Evolutionary conservation across 129 eudicot genomes (phyloP).

Genomic region (Centella asiatica): DNA sequence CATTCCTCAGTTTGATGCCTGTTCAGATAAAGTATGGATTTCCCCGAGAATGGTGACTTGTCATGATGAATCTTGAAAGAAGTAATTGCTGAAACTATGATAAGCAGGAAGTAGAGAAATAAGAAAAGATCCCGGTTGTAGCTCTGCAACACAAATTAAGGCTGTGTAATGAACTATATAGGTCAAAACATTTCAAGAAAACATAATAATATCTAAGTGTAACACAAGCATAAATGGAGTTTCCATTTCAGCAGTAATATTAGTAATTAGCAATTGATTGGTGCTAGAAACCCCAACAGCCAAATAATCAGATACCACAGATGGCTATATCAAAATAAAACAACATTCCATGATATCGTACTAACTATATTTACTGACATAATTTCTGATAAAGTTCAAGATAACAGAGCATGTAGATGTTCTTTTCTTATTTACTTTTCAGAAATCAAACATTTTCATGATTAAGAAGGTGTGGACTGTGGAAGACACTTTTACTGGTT

Average conservation of each 20-base stretch:
- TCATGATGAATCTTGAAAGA: slow-evolving; percentile 80
- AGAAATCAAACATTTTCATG: background rate
- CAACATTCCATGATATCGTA: background rate
- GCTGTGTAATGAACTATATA: background rate
- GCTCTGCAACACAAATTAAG: slow-evolving; percentile 2
- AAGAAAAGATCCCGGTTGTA: slow-evolving; percentile 66
- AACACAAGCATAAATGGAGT: background rate
- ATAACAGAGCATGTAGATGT: background rate
- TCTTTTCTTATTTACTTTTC: background rate
- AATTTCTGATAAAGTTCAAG: background rate
- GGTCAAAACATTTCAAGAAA: background rate
- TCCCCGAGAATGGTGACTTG: slow-evolving; percentile 74
- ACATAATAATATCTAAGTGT: background rate
- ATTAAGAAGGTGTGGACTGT: no score
- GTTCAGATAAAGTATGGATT: slow-evolving; percentile 69
- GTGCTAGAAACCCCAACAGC: no score
- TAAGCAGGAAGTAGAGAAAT: slow-evolving; percentile 79
- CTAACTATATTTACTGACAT: background rate
- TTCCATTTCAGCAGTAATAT: no score
- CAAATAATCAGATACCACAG: no score
- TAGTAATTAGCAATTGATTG: no score
- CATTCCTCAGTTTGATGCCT: slow-evolving; percentile 97
- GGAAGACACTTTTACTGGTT: no score
- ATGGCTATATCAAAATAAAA: no score
- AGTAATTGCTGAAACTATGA: slow-evolving; percentile 74